These are phyloP conservation scores for Colletotrichum plurivorum DNA, from an alignment of 2,329 filamentous ascomycete genomes.

Conservation along the genomic window DNA sequence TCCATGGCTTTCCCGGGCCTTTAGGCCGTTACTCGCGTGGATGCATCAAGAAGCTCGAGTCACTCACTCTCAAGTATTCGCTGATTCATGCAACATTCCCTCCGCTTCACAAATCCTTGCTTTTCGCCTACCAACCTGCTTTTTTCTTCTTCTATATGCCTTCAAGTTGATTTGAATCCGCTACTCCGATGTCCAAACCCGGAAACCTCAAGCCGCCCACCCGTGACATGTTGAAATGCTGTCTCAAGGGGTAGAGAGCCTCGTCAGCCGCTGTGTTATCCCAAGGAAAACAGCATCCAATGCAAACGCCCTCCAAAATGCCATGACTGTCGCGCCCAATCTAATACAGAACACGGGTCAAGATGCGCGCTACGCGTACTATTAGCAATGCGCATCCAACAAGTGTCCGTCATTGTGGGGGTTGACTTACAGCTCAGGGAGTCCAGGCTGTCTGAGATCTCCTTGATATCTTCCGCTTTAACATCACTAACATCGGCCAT, in stretches of 20 bases:
- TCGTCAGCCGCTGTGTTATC: slow-evolving; percentile 19
- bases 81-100: no score
- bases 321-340: not conserved
- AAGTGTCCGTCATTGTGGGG: not conserved
- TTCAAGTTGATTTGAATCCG: slow-evolving; percentile 38
- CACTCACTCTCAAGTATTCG: no score
- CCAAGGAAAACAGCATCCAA: slow-evolving; percentile 1
- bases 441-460: slow-evolving; percentile 87
- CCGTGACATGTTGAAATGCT: slow-evolving; percentile 37
- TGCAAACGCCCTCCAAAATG: slow-evolving; percentile 28
- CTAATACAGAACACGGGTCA: slow-evolving; percentile 64
- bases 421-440: slow-evolving; percentile 78
- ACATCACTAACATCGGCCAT: slow-evolving; percentile 98
- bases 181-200: slow-evolving; percentile 22
- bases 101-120: no score
- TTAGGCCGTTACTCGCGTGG: no score
- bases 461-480: slow-evolving; percentile 83
- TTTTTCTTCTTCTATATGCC: slow-evolving; percentile 7
- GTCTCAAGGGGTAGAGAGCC: slow-evolving; percentile 10
- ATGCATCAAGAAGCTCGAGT: no score
- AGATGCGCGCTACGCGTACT: slow-evolving; percentile 55
- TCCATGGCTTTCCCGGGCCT: no score
- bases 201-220: slow-evolving; percentile 10
- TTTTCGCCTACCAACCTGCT: not conserved
- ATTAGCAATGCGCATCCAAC: slow-evolving; percentile 10